These are phyloP conservation scores for Ceratobasidium papillatum DNA, from an alignment of 1,284 basidiomycete genomes.

Conservation along the genomic window DNA sequence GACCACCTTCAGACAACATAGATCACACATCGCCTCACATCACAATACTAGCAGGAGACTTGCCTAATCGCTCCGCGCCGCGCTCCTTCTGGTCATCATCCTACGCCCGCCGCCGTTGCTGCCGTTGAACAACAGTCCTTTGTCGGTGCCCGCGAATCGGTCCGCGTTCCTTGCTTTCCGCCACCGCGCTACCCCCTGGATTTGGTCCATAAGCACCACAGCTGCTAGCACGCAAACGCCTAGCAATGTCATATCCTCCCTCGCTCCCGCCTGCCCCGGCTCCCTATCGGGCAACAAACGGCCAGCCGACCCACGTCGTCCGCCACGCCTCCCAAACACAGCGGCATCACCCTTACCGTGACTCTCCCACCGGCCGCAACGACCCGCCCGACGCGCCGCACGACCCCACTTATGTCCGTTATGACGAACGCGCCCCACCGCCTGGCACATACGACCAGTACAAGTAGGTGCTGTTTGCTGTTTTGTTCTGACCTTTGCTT, in stretches of 20 bases:
- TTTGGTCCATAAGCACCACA: conserved; percentile 21
- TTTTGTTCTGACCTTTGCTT: not conserved
- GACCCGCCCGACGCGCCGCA: conserved; percentile 32
- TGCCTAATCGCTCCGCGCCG: conserved; percentile 21
- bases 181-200: not conserved
- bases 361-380: not conserved
- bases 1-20: conserved; percentile 31
- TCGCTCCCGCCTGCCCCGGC: conserved; percentile 6
- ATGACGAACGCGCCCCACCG: conserved; percentile 17
- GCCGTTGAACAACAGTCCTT: conserved; percentile 18
- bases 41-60: conserved; percentile 2
- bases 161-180: conserved; percentile 13
- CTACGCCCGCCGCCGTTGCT: not conserved
- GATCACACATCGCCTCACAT: conserved; percentile 31
- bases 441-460: conserved; percentile 25
- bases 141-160: conserved; percentile 1
- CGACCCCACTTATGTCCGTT: conserved; percentile 14
- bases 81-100: conserved; percentile 31
- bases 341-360: conserved; percentile 32
- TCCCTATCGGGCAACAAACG: conserved; percentile 10
- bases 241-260: conserved; percentile 29
- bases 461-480: not conserved
- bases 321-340: conserved; percentile 33
- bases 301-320: conserved; percentile 24
- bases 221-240: not conserved